Base-by-base conservation (phyloP, 1,284 basidiomycete genomes). In the Apiotrichum porosum region DNA sequence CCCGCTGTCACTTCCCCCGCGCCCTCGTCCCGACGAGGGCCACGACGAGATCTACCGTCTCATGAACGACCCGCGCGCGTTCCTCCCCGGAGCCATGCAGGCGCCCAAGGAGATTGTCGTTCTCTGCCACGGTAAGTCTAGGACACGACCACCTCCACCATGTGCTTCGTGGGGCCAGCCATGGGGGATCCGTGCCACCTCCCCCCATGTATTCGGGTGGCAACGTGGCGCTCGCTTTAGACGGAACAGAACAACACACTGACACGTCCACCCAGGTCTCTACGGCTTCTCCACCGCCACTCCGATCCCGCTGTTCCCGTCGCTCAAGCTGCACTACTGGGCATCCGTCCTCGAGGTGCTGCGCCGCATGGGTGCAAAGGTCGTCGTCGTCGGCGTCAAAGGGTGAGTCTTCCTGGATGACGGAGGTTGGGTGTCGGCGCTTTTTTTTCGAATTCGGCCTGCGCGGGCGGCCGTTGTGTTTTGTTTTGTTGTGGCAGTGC, bases 331-430 rank as follows among this genome's bases (percentile, higher is more conserved):
- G 66, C 92, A 97, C 59, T 99, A 99, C 69, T 99, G 95, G 95
- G 83, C 85, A 0, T 86, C 88, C 49, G 84, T 97, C 6, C 78
- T 97, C 35, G 83, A 82, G 36, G 82, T 95, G 9, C 77, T 99
- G 13, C 80, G 86, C 45, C 86, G 81, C 58, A 78, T 97, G 18
- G 88, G 90, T 8, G 92, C 86, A 19, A 88, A 97, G 54, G 92
- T 98, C 15, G 83, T 97, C 43, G 88, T 97, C n/a, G 91, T 92
- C 3, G 84, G 86, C 2, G 95, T 97, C 18, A 95, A 95, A 38
- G 84, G 85, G 87, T 91, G 66, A 61, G 85, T 74, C 15, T 3
- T 39, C 9, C n/a, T 19, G 10, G n/a, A n/a, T n/a, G n/a, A 28
- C 17, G 5, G 14, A 2, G 24, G 24, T 37, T 18, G 39, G 17